Evolutionary conservation across 148 eudicot species (phyloP), one percentile per base, ranked within the genome.

Genomic region (Cornus controversa): DNA sequence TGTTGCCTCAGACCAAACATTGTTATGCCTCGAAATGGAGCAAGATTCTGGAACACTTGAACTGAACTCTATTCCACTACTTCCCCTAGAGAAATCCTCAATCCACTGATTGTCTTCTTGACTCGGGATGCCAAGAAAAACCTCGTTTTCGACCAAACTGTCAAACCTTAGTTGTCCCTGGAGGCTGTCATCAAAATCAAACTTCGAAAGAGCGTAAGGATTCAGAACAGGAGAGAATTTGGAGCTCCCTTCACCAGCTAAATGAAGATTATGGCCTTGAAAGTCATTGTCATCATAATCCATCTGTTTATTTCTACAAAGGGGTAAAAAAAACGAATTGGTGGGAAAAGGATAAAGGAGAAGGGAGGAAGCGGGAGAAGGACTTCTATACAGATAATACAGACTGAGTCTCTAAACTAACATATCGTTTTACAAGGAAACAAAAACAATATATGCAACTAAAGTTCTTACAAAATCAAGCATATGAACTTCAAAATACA

Each of bases 1-100:
- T 80, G 99, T 91, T 71, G 99, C 99, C 92, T 96, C 99, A 81
- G 95, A 96, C 99, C 99, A 96, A 77, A 96, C 99, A 87, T 96
- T 90, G 77, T 85, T 85, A 76, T 80, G 84, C 83, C 97, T 88
- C 72, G 91, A 81, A 74, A 89, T 84, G 73, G 94, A 85, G 67
- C 98, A 90, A 73, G 95, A 90, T 71, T 90, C 96, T 31, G 96
- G 73, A 37, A 94, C 94, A 90, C 86, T 76, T 69, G 99, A 85
- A 83, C 89, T 88, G 79, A 93, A 93, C 85, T 87, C 91, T 84
- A 94, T 89, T 77, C 87, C 95, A 80, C 86, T 89, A 87, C 86
- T 85, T 77, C 81, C 93, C 71, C 89, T 82, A 80, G 99, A 91
- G 72, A 85, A 96, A 73, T 93, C 98, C 83, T 96, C 97, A 66